Base-by-base conservation (phyloP, 176 grass and related monocot species). In the barley (Hordeum vulgare) region DNA sequence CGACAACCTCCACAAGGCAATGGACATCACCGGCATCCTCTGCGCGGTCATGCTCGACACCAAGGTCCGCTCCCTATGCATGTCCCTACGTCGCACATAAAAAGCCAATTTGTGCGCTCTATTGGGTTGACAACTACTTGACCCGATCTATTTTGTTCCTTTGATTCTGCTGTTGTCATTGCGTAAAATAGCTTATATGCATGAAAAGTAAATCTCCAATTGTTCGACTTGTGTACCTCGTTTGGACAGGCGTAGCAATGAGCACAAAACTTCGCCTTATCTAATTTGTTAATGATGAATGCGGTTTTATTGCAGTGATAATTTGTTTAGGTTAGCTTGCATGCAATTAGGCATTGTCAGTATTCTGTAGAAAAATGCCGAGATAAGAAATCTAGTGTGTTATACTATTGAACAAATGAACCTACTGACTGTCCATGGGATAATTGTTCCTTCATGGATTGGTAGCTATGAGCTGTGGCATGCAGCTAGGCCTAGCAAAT, bases 1-100 rank as follows among this genome's bases (percentile, higher is more conserved):
- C 18, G 84, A 93, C 23, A 94, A 97, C 66, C 95, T 97, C 60
- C 95, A 82, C 25, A 56, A 59, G 47, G 90, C 92, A 68, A 94
- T 94, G 90, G 95, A 91, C 0, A 40, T 84, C 71, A 97, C 92
- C 33, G 88, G 92, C 41, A 79, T 97, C 42, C 86, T 94, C 60
- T 97, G 94, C 89, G 94, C 94, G 85, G 91, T 92, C 71, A 92
- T 97, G 94, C 89, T 97, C 56, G 91, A 97, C 86, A 97, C 94
- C 6, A 97, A 97, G 94, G 95, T 92, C 35, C 23, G 11, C 21
- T 4, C 17, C 37, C 11, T 34, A 66, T 12, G 25, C 15, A 23
- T 41, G 54, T 24, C 2, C 36, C 21, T 51, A 15, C 37, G 5
- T 47, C 51, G 17, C 17, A 17, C 17, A 53, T 53, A 7, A 2